Conservation (phyloP, 768 basidiomycete species). For the Boletus rubroflammeus region DNA sequence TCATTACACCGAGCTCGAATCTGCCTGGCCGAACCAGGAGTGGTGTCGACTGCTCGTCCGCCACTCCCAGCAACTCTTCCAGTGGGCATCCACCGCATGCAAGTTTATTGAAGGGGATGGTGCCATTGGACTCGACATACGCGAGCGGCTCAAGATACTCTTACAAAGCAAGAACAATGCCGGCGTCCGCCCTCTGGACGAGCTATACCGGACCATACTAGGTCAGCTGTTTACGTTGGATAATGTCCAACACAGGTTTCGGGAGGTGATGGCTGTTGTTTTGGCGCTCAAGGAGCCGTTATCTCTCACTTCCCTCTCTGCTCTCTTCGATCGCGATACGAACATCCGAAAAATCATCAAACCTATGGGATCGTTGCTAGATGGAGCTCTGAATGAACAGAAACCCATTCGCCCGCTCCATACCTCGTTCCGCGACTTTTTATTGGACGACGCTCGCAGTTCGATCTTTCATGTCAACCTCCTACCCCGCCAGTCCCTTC, state of each 20-base stretch:
- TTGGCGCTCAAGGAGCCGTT: conserved; percentile 19
- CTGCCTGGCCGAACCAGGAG: conserved; percentile 15
- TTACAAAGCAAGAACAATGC: not conserved
- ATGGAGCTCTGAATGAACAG: conserved; percentile 10
- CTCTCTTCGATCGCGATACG: conserved; percentile 10
- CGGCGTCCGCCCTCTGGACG: conserved; percentile 12
- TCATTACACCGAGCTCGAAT: conserved; percentile 11
- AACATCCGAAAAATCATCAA: conserved; percentile 16
- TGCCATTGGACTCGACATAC: conserved; percentile 9
- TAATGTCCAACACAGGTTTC: conserved; percentile 9
- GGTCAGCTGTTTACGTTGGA: conserved; percentile 11
- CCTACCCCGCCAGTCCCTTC: conserved; percentile 8
- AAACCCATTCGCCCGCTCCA: conserved; percentile 31
- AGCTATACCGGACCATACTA: conserved; percentile 20
- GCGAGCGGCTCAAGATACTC: conserved; percentile 14
- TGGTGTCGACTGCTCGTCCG: conserved; percentile 22
- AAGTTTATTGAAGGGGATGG: conserved; percentile 22
- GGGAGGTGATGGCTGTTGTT: conserved; percentile 20
- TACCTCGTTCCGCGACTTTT: conserved; percentile 35
- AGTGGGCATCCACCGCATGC: conserved; percentile 34
- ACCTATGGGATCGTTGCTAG: conserved; percentile 22
- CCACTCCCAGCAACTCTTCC: conserved; percentile 31
- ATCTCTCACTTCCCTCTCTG: conserved; percentile 10
- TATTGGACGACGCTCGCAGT: conserved; percentile 23
- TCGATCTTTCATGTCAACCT: conserved; percentile 19